Evolutionary conservation across 495 filamentous ascomycete species (phyloP).

Genomic region (Penicillium cataractarum): DNA sequence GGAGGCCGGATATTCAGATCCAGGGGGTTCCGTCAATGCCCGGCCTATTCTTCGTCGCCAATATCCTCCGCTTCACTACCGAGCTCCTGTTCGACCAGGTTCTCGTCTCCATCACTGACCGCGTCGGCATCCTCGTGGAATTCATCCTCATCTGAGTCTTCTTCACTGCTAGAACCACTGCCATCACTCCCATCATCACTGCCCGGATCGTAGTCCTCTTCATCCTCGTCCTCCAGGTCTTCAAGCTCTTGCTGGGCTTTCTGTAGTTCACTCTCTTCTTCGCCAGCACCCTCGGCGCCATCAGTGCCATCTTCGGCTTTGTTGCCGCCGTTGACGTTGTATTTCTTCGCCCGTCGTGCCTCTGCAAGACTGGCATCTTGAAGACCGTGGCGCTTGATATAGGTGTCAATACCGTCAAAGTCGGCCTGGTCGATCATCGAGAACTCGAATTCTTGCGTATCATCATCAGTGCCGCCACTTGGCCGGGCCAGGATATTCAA

Average conservation of each 20-base stretch:
- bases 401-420: constrained; percentile 80
- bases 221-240: constrained; percentile 75
- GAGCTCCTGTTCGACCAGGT: constrained; percentile 44
- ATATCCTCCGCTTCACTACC: constrained; percentile 47
- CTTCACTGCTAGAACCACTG: constrained; percentile 59
- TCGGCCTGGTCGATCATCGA: constrained; percentile 87
- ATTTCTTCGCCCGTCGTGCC: constrained; percentile 77
- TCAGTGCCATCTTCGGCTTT: constrained; percentile 36
- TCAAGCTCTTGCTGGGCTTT: constrained; percentile 71
- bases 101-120: constrained; percentile 55
- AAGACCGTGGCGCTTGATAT: constrained; percentile 77
- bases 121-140: constrained; percentile 45
- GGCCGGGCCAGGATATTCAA: constrained; percentile 69
- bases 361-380: constrained; percentile 94
- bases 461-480: constrained; percentile 45
- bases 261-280: constrained; percentile 60
- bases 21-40: not conserved
- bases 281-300: constrained; percentile 42
- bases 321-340: constrained; percentile 63
- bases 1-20: not conserved
- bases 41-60: constrained; percentile 29
- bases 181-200: constrained; percentile 76
- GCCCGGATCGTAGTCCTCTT: constrained; percentile 88
- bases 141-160: constrained; percentile 55
- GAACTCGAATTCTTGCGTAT: constrained; percentile 75